These are phyloP conservation scores for Sonneratia alba DNA, from an alignment of 345 rosid genomes.

Conservation along the genomic window DNA sequence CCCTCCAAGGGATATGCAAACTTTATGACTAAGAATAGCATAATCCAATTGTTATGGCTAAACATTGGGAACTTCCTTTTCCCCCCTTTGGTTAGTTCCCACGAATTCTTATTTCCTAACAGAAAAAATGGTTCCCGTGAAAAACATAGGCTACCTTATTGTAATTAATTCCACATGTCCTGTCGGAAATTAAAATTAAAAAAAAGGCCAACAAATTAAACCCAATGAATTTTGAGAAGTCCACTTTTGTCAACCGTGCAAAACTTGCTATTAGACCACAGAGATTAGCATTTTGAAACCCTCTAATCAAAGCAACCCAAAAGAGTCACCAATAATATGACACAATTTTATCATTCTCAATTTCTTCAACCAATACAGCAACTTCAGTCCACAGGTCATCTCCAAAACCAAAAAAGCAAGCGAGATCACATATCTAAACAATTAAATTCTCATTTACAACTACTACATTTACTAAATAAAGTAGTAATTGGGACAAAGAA, in stretches of 20 bases:
- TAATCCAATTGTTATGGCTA: neutral
- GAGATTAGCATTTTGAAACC: neutral
- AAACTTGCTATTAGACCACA: neutral
- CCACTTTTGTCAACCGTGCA: neutral
- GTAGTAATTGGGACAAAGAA: neutral
- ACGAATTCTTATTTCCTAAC: no score
- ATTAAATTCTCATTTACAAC: neutral
- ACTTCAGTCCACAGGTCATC: neutral
- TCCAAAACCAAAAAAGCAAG: neutral
- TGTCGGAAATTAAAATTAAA: neutral
- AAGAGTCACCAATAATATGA: neutral
- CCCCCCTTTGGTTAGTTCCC: no score
- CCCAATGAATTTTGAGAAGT: neutral
- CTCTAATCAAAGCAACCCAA: neutral
- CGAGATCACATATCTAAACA: neutral
- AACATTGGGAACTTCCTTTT: neutral
- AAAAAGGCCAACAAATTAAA: neutral
- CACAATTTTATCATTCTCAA: neutral
- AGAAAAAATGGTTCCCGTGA: neutral
- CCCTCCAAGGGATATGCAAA: neutral
- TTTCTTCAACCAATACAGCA: neutral
- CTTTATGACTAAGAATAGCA: neutral
- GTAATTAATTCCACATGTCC: neutral
- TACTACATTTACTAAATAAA: neutral
- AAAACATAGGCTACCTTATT: neutral